Evolutionary conservation across 225 moss, liverwort and hornwort species (phyloP), one percentile per base, ranked within the genome.

Genomic region (Antitrichia curtipendula): DNA sequence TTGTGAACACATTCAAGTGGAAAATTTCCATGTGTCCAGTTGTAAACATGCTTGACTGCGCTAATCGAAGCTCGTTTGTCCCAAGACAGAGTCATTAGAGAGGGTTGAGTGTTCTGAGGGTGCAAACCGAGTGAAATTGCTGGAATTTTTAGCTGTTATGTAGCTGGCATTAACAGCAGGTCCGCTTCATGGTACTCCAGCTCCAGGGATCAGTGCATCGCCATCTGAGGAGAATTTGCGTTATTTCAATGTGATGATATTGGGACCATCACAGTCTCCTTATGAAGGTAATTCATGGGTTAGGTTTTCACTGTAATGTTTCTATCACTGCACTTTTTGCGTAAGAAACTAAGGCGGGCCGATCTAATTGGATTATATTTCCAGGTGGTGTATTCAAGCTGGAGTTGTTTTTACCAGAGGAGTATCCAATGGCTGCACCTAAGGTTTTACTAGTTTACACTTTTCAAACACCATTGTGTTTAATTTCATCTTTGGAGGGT

Each of bases 241-340:
- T 34, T 98, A 97, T 78, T 98, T 98, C 91, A 98, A 98, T 95
- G 98, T 98, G 62, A 98, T 97, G 98, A 98, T 98, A 72, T 68
- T 98, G 89, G 98, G 97, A 38, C 98, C 97, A 81, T 95, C 98
- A 3, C 96, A 96, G 81, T 98, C 98, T 57, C 96, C 97, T 23
- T 98, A 89, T 66, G 91, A 91, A 91, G 91, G 91, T 89, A 87
- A 82, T 77, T 66, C 24, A 23, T 68, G 68, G 21, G 9, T 45
- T 23, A 31, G 12, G 45, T 38, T 64, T 54, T 28, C 20, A 19
- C 24, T 23, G 75, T 6, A 23, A n/a, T 58, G 29, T 8, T 32
- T 20, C 5, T 58, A 49, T 31, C 12, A 17, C 6, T 76, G 38
- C 18, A 23, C 21, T 45, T 66, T 57, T 40, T 49, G 76, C 28